Base-by-base conservation (phyloP, 257 asterid genomes). In the Craterostigma plantagineum region DNA sequence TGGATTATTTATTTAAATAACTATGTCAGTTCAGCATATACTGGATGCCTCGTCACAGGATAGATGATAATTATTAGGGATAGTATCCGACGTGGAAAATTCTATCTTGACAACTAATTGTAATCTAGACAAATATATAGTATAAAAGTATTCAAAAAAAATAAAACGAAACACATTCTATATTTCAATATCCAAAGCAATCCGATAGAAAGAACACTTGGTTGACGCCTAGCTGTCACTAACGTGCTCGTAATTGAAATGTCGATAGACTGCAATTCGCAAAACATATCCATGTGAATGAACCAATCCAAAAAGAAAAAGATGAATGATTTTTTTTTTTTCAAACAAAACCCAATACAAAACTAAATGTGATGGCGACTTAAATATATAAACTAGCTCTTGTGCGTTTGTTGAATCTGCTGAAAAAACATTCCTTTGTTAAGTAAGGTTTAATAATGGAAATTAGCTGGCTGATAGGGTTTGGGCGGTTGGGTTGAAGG, bases 161-260 rank as follows among this genome's bases (percentile, higher is more conserved):
- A 34, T 40, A 17, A n/a, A n/a, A n/a, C n/a, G 48, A 43, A 52
- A 47, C 50, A 40, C 14, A 57, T 59, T 59, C 69, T 6, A 23
- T 6, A 23, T 23, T 23, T 23, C 30, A 23, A 23, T 23, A 23
- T 23, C 2, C 30, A 23, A n/a, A n/a, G n/a, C n/a, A 9, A 38
- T 57, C 9, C 16, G 16, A 7, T 64, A 69, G 58, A 64, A 64
- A 61, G 14, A n/a, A n/a, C 30, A 23, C 30, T 23, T 23, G 30
- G 6, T 23, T 2, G 30, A 23, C 30, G 30, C 69, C 48, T 8
- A 62, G 70, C 70, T 69, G 77, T 59, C 62, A 45, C 8, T 46
- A 55, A 58, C 73, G 47, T 69, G 77, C 54, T 23, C 30, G 11
- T 41, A 9, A 38, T 61, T 61, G 57, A 65, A 61, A 9, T 58